Conservation (phyloP, 1,284 basidiomycete species). For the Amylostereum areolatum region DNA sequence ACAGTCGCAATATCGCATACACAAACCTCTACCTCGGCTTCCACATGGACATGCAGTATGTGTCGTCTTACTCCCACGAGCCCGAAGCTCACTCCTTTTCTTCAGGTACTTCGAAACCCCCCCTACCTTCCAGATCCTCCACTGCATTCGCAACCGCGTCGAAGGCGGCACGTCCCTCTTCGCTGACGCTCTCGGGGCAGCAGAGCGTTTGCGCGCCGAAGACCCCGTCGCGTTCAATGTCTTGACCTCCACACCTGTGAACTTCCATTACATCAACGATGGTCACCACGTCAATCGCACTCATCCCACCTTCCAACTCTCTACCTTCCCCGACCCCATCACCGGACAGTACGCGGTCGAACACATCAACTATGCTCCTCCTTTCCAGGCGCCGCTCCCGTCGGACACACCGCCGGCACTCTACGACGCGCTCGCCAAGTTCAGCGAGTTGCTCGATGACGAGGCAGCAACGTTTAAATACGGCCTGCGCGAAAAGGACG, state of each 20-base stretch:
- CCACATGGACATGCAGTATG: constrained; percentile 90
- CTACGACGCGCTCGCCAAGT: constrained; percentile 62
- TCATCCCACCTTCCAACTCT: constrained; percentile 81
- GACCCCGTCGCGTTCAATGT: constrained; percentile 52
- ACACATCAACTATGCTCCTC: constrained; percentile 90
- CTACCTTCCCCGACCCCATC: constrained; percentile 14
- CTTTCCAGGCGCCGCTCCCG: constrained; percentile 84
- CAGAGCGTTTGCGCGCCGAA: constrained; percentile 46
- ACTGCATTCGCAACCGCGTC: constrained; percentile 84
- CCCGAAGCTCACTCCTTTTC: no score
- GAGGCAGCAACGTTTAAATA: constrained; percentile 56
- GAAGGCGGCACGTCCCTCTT: constrained; percentile 85
- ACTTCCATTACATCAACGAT: constrained; percentile 91
- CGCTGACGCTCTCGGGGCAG: constrained; percentile 76
- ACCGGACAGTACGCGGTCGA: constrained; percentile 27
- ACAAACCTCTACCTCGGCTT: constrained; percentile 86
- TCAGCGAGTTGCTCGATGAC: constrained; percentile 57
- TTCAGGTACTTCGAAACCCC: constrained; percentile 83
- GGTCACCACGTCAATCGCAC: constrained; percentile 76
- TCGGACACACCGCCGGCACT: constrained; percentile 48
- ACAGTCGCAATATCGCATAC: constrained; percentile 91
- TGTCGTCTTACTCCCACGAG: constrained; percentile 9
- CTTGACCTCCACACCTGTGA: constrained; percentile 61
- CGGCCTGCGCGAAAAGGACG: constrained; percentile 78
- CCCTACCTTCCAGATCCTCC: constrained; percentile 88